These are phyloP conservation scores for Cytospora leucostoma DNA, from an alignment of 2,329 filamentous ascomycete species.

Conservation along the genomic window DNA sequence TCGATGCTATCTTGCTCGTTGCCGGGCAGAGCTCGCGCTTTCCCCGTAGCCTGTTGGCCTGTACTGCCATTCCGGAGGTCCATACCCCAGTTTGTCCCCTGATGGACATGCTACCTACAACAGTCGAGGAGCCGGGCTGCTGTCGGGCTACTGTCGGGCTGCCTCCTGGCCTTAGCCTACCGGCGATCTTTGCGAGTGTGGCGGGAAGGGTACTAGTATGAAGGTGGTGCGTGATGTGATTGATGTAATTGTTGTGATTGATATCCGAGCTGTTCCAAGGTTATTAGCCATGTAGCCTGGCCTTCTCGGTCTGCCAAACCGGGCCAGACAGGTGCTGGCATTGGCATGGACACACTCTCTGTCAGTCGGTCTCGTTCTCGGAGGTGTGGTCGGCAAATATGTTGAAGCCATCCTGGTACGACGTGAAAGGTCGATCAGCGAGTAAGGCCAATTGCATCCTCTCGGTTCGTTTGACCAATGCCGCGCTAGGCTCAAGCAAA, in stretches of 20 bases:
- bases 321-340: not conserved
- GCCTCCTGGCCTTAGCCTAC: conserved; percentile 5
- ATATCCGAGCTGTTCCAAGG: not conserved
- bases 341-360: not conserved
- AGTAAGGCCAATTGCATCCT: conserved; percentile 21
- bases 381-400: not conserved
- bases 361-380: not conserved
- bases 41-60: not conserved
- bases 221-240: not conserved
- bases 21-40: not conserved
- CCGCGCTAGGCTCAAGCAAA: conserved; percentile 26
- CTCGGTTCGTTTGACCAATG: conserved; percentile 16
- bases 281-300: not conserved
- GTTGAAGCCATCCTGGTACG: conserved; percentile 1
- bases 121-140: not conserved
- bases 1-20: not conserved
- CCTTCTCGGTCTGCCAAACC: not conserved
- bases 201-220: conserved; percentile 11
- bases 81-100: not conserved
- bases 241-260: conserved; percentile 7
- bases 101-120: not conserved
- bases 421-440: conserved; percentile 22
- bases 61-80: too few relatives aligned
- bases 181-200: conserved; percentile 13
- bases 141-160: not conserved